Base-by-base conservation (phyloP, 345 rosid genomes). In the Zanthoxylum bungeanum region DNA sequence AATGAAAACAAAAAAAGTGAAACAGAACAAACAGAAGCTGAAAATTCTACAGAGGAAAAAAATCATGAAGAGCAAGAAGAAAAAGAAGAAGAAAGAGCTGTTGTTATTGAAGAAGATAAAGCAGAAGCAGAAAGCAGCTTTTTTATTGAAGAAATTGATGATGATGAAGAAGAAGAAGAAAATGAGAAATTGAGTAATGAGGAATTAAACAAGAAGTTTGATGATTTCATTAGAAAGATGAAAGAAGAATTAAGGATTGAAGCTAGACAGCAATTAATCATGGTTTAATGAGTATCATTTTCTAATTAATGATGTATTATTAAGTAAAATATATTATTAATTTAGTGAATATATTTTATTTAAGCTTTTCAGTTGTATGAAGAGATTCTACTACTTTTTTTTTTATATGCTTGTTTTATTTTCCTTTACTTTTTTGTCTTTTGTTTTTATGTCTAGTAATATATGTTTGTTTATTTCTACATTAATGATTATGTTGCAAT, bases 181-280 rank as follows among this genome's bases (percentile, higher is more conserved):
- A 78, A 75, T 62, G 87, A 68, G 39, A 52, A 58, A 80, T 12
- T 89, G 69, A 88, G 82, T 47, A 83, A 83, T 36, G 96, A 88
- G 49, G 97, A 91, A 5, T 61, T 94, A 60, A 89, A 90, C 82
- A 90, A 85, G 81, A 94, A 82, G 65, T 90, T 92, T 49, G 98
- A 94, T 17, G 98, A 94, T 68, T 94, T 94, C 68, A 94, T 94
- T 4, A 87, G 90, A 63, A 94, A 83, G 80, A 92, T 79, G 92
- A 92, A 86, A 75, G 91, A 87, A 78, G 97, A 84, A 70, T 60
- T 90, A 30, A 83, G 86, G 67, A 73, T 88, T 68, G 97, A 92
- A 88, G 92, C 92, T 69, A 76, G 70, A 61, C 79, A 73, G 0
- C 88, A 86, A 7, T 44, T 87, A 57, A 76, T 90, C 73, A 51